Base-by-base conservation (phyloP, 139 green algal genomes). In the Auxenochlorella protothecoides region DNA sequence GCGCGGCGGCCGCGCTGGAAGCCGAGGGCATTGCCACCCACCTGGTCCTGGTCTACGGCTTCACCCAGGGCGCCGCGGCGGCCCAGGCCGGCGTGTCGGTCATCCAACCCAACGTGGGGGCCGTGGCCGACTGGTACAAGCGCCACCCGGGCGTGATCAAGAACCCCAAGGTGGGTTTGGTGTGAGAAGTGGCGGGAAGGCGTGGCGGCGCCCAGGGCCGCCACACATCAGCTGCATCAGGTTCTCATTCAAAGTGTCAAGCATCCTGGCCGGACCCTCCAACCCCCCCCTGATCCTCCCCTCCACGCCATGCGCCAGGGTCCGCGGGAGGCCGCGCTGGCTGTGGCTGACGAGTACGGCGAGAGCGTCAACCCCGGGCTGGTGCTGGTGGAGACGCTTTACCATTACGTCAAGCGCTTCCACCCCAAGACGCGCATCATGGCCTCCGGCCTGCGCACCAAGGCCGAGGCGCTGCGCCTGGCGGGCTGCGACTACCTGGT, bases 71-170 rank as follows among this genome's bases (percentile, higher is more conserved):
- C n/a, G 76, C 79, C 3, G 84, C 89, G 13, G 89, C 89, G 3
- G 85, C 85, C 2, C 84, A 96, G 76, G 87, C 79, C 2, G 89
- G 89, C 55, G 85, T 85, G 8, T 86, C 75, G 67, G 86, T 96
- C 11, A 69, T 97, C 11, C 85, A 91, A 63, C 71, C 88, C 10
- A 93, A 92, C 70, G 84, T 94, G 51, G 89, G 88, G 1, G 80
- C 81, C n/a, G 83, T 90, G n/a, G 68, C 76, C 60, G 88, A 96
- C 69, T 97, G 89, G 86, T 96, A 91, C 85, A 82, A 87, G 69
- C 83, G 82, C 65, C 67, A 96, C 79, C 91, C 91, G 0, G 88
- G 88, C 7, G 78, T 81, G 54, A 89, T 94, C 68, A 72, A 81
- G 4, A 85, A 96, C 80, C 88, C 82, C 27, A 76, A 82, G 9